A percentile compares a stretch with the other conserved stretches of the same genome.
phyloP scores from a whole-genome alignment of 495 filamentous ascomycete species.

The Chlorociboria aeruginascens region DNA sequence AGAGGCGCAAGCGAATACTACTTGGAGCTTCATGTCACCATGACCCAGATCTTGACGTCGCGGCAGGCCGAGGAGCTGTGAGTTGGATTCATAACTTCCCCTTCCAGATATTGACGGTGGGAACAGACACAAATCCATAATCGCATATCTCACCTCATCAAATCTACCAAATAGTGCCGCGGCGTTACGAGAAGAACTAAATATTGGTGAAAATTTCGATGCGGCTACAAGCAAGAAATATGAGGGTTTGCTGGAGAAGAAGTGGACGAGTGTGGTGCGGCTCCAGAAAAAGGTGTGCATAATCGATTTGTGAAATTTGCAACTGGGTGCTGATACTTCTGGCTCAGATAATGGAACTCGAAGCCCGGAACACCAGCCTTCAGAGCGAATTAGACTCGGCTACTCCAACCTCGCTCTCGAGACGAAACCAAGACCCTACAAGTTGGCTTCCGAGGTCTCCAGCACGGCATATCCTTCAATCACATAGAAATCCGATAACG shows the following conservation, averaged over 20 bases:
- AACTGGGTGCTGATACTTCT: neutral
- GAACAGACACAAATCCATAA: slow-evolving; percentile 74
- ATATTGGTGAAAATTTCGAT: slow-evolving; percentile 59
- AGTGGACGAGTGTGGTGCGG: slow-evolving; percentile 87
- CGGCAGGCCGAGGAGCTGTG: slow-evolving; percentile 88
- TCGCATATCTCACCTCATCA: slow-evolving; percentile 72
- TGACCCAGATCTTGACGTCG: slow-evolving; percentile 65
- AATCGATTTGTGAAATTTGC: neutral
- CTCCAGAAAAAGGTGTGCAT: slow-evolving; percentile 77
- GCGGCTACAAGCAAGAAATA: slow-evolving; percentile 74
- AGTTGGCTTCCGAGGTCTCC: slow-evolving; percentile 78
- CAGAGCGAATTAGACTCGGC: slow-evolving; percentile 76
- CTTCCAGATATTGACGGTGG: neutral
- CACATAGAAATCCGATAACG: slow-evolving; percentile 70
- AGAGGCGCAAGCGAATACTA: neutral
- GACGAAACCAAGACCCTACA: slow-evolving; percentile 70
- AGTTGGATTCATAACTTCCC: slow-evolving; percentile 19
- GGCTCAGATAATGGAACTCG: slow-evolving; percentile 83
- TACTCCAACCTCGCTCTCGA: slow-evolving; percentile 71
- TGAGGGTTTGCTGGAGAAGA: slow-evolving; percentile 82
- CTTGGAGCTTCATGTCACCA: slow-evolving; percentile 29
- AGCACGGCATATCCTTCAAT: slow-evolving; percentile 71
- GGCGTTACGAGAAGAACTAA: slow-evolving; percentile 52
- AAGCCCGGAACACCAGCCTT: slow-evolving; percentile 53
- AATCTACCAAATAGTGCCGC: slow-evolving; percentile 56